phyloP scores from a whole-genome alignment of 139 green algal species.

The Micromonas commoda region DNA sequence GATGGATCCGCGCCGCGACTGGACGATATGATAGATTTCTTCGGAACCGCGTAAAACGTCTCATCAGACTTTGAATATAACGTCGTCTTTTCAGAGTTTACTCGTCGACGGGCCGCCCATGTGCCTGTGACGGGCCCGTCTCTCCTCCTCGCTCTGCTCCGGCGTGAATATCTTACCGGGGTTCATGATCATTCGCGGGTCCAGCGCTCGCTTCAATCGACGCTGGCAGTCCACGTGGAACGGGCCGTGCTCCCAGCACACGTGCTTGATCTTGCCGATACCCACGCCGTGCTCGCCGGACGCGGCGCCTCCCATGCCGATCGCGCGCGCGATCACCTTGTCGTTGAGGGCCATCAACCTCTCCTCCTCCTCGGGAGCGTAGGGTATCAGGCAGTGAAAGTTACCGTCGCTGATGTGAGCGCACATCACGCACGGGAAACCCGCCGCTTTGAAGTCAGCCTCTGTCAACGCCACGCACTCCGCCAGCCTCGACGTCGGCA shows the following conservation, averaged over 20 bases:
- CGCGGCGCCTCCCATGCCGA: constrained; percentile 8
- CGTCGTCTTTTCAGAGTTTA: background rate
- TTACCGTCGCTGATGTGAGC: constrained; percentile 32
- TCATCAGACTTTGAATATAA: too few relatives aligned
- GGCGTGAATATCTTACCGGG: constrained; percentile 23
- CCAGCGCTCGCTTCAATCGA: constrained; percentile 27
- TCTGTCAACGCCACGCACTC: constrained; percentile 15
- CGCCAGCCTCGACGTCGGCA: constrained; percentile 9
- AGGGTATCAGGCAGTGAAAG: constrained; percentile 32
- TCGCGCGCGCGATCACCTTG: constrained; percentile 19
- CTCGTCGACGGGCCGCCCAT: background rate
- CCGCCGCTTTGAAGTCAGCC: constrained; percentile 10
- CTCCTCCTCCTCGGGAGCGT: constrained; percentile 1
- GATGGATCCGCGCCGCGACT: too few relatives aligned
- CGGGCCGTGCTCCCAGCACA: constrained; percentile 22
- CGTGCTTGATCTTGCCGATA: constrained; percentile 24
- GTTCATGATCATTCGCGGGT: constrained; percentile 30
- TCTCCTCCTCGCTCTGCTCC: background rate
- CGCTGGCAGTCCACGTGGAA: constrained; percentile 12
- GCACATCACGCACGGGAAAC: constrained; percentile 32
- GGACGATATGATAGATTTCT: too few relatives aligned
- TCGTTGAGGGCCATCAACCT: constrained; percentile 9
- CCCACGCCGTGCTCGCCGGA: constrained; percentile 36
- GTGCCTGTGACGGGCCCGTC: background rate
- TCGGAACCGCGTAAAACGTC: too few relatives aligned